A percentile compares a stretch with the other conserved stretches of the same genome.
phyloP scores from a whole-genome alignment of 2,329 filamentous ascomycete species.

The Cadophora sp. region DNA sequence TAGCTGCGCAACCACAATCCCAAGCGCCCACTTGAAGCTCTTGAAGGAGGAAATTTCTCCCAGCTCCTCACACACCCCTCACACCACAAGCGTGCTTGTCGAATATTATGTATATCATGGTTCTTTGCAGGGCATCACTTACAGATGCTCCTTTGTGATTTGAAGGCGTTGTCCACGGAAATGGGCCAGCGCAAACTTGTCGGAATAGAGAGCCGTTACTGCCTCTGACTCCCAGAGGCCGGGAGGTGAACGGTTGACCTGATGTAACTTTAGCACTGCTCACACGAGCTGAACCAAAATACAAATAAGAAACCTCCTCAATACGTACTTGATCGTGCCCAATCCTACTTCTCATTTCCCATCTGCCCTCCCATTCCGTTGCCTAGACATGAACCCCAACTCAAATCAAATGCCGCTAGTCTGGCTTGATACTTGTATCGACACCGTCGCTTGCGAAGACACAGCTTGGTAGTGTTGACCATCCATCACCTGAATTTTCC shows the following conservation, averaged over 20 bases:
- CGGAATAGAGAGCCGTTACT: slow-evolving; percentile 35
- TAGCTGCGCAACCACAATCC: slow-evolving; percentile 27
- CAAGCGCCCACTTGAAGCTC: slow-evolving; percentile 36
- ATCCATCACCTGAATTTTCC: slow-evolving; percentile 28
- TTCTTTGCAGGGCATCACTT: slow-evolving; percentile 38
- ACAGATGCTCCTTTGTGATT: slow-evolving; percentile 31
- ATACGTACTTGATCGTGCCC: neutral
- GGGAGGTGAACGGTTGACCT: slow-evolving; percentile 32
- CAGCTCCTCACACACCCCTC: slow-evolving; percentile 11
- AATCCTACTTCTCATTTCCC: neutral
- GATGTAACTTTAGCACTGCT: slow-evolving; percentile 42
- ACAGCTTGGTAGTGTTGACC: neutral
- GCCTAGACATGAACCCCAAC: neutral
- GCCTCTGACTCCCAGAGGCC: no score
- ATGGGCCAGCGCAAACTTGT: slow-evolving; percentile 39
- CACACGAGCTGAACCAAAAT: slow-evolving; percentile 33
- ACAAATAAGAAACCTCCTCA: slow-evolving; percentile 25
- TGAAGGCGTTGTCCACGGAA: slow-evolving; percentile 42
- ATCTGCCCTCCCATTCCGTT: neutral
- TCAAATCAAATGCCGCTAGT: neutral
- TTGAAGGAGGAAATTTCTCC: slow-evolving; percentile 26
- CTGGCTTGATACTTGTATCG: neutral
- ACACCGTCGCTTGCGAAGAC: no score
- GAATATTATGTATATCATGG: slow-evolving; percentile 36
- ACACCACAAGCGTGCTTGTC: slow-evolving; percentile 22